Evolutionary conservation across 208 protist species (phyloP), one percentile per base, ranked within the genome.

Genomic region (Phytomonas sp.): DNA sequence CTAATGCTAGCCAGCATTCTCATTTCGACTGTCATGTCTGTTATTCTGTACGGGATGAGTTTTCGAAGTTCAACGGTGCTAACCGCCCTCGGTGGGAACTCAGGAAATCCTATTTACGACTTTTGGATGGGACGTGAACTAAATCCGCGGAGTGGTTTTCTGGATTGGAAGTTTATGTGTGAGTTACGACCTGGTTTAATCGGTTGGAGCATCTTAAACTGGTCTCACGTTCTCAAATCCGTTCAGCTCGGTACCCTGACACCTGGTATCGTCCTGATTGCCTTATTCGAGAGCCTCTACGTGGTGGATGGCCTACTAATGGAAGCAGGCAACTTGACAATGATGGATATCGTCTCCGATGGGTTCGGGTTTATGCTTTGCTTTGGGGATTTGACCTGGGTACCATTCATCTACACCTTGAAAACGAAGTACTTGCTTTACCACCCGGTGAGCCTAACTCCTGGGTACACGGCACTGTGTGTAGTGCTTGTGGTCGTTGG

Each of bases 81-180:
- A 53, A 83, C 87, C n/a, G 81, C 90, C 23, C 68, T 84, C 29
- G 85, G 85, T 43, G 90, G 90, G 68, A 95, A 93, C 84, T 88
- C 71, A 61, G 96, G 96, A 33, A 92, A 92, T 68, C 63, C 71
- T 40, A 70, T 98, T 36, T 98, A 98, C 71, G 95, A 99, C 75
- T 97, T 98, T 75, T 99, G 83, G 82, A 90, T 98, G 68, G 98
- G 98, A 59, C 84, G 87, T 51, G 97, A 98, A 77, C 84, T 98
- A 40, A 98, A 99, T 75, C 98, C 98, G 29, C 87, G 95, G 61
- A 89, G 74, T 1, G 88, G 89, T 34, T 75, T 78, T 28, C 92
- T 99, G 40, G 98, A 99, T 78, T 85, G 98, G 73, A 99, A 99
- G 81, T 81, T 98, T 30, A 98, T 99, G 84, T 98, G 86, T 73